Base-by-base conservation (phyloP, 768 basidiomycete genomes). In the Holtermannia corniformis region DNA sequence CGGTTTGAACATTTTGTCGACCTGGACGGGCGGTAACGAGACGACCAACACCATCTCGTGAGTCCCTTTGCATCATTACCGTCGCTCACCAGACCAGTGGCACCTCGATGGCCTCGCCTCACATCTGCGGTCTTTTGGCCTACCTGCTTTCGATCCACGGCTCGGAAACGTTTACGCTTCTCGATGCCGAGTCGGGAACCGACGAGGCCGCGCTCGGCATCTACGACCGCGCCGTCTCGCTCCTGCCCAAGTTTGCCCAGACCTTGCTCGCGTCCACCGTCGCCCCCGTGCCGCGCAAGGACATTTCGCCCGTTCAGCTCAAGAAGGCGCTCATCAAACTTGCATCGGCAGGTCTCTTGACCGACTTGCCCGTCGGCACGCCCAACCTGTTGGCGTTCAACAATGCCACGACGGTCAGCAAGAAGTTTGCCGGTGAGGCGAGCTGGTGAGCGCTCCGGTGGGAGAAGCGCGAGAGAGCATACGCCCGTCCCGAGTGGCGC, bases 131-230 rank as follows among this genome's bases (percentile, higher is more conserved):
- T 60, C 75, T 95, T 50, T 75, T 88, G 48, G 92, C 92, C 12
- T 97, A 97, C 79, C 79, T 90, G 58, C 80, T 97, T 54, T 90
- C 88, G 22, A 79, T 93, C 65, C 86, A 91, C 75, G 86, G 85
- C 3, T 82, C 82, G 43, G 63, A 64, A 50, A 68, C 68, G 22
- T 66, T 70, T 54, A 50, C 59, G 48, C 24, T 63, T 41, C 51
- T 55, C 47, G 61, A 57, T 27, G 25, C 40, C 24, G 49, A 49
- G 22, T 46, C 47, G 23, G 32, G 25, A 12, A 12, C 37, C 48
- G 49, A 54, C 10, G 44, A 43, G 16, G 47, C 37, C 21, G 44
- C 24, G n/a, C 47, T 60, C 63, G 46, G 45, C 55, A 55, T 59
- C 54, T 60, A 49, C 63, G 51, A 71, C 57, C 64, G 66, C 56